phyloP scores from a whole-genome alignment of 345 rosid species.

The Populus davidiana region DNA sequence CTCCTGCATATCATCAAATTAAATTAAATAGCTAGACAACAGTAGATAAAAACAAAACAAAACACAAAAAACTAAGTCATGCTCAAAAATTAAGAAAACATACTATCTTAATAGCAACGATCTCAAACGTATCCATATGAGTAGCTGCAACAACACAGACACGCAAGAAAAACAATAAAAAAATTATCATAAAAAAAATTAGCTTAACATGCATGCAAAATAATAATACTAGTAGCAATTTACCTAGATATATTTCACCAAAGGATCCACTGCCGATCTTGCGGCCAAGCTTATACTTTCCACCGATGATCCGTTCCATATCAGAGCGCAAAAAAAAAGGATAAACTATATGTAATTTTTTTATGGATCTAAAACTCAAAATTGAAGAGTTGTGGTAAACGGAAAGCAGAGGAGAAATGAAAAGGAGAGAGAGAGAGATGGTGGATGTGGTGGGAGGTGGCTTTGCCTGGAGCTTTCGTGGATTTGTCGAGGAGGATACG shows the following conservation, averaged over 20 bases:
- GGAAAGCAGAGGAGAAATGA: too few relatives aligned
- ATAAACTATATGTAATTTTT: too few relatives aligned
- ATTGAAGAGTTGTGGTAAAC: too few relatives aligned
- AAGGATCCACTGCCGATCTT: slow-evolving; percentile 96
- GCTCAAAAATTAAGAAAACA: slow-evolving; percentile 22
- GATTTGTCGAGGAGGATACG: background rate
- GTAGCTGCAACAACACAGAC: slow-evolving; percentile 52
- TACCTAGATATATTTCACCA: slow-evolving; percentile 90
- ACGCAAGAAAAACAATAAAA: background rate
- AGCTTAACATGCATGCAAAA: too few relatives aligned
- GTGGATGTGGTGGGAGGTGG: background rate
- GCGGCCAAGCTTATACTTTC: slow-evolving; percentile 84
- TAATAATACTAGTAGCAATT: too few relatives aligned
- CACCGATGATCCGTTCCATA: slow-evolving; percentile 80
- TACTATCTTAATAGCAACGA: slow-evolving; percentile 92
- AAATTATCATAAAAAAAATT: background rate
- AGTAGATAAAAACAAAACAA: background rate
- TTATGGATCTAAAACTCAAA: too few relatives aligned
- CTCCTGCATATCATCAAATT: slow-evolving; percentile 45
- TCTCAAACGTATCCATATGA: slow-evolving; percentile 82
- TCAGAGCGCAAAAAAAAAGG: too few relatives aligned
- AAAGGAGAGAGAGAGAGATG: background rate
- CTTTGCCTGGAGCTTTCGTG: background rate
- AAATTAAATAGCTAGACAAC: background rate
- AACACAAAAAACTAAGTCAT: background rate